phyloP scores from a whole-genome alignment of 2,329 filamentous ascomycete genomes.

The Pseudofabraea citricarpa region DNA sequence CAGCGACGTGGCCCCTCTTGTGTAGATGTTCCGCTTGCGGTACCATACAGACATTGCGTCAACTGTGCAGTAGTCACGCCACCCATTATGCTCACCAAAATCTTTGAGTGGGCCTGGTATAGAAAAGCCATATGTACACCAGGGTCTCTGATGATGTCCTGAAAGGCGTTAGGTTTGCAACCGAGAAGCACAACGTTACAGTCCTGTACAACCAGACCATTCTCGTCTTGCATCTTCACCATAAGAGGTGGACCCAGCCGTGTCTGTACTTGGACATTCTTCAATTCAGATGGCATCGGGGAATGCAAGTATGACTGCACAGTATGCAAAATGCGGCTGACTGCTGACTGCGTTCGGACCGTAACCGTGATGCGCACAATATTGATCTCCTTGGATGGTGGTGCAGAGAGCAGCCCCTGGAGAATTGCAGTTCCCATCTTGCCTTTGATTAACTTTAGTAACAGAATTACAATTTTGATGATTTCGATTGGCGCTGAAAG shows the following conservation, averaged over 20 bases:
- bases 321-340: background rate
- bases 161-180: background rate
- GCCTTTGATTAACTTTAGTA: background rate
- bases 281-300: background rate
- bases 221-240: background rate
- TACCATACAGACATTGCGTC: background rate
- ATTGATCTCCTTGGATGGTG: background rate
- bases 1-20: background rate
- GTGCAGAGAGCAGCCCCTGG: background rate
- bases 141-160: background rate
- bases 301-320: background rate
- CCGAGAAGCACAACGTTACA: background rate
- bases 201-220: background rate
- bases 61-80: background rate
- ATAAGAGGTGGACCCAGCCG: no score
- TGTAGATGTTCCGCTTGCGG: no score
- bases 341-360: background rate
- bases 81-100: background rate
- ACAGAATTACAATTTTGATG: no score
- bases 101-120: background rate
- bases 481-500: background rate
- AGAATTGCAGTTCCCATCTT: background rate
- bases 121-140: background rate
- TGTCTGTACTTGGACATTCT: background rate
- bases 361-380: background rate